Conservation (phyloP, 257 asterid genomes). For the Plantago ovata region DNA sequence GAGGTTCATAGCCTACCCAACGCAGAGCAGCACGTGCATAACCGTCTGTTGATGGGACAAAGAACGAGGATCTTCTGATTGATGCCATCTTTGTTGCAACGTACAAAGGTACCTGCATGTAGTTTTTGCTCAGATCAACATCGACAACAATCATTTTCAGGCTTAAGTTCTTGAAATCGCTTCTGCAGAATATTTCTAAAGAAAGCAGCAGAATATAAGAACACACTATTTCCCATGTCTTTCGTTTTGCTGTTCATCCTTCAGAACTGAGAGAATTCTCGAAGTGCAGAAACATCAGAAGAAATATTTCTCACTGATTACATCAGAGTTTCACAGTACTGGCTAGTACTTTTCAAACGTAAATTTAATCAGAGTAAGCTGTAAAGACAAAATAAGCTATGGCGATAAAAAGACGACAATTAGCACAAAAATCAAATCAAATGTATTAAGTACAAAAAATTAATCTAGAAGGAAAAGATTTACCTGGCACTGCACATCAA, state of each 20-base stretch:
- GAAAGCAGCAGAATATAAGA: no score
- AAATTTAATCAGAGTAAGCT: not conserved
- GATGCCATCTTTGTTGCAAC: conserved; percentile 99
- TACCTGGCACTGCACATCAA: conserved; percentile 99
- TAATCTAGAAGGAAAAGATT: not conserved
- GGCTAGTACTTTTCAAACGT: not conserved
- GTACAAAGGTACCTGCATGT: conserved; percentile 72
- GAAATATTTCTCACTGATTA: no score
- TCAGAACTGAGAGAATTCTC: not conserved
- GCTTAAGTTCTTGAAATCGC: no score
- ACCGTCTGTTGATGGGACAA: conserved; percentile 84
- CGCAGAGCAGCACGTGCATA: conserved; percentile 81
- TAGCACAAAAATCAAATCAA: not conserved
- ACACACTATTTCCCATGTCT: not conserved
- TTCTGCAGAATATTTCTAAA: no score
- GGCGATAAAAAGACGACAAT: no score
- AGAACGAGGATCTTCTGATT: conserved; percentile 78
- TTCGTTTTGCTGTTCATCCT: not conserved
- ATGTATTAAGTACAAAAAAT: not conserved
- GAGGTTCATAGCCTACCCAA: conserved; percentile 89
- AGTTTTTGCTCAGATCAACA: not conserved
- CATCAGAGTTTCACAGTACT: no score
- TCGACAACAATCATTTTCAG: no score
- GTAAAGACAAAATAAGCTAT: no score
- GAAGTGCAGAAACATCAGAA: no score